Evolutionary conservation across 108 stramenopile genomes (phyloP).

Genomic region (Cyclostephanos invisitatus): DNA sequence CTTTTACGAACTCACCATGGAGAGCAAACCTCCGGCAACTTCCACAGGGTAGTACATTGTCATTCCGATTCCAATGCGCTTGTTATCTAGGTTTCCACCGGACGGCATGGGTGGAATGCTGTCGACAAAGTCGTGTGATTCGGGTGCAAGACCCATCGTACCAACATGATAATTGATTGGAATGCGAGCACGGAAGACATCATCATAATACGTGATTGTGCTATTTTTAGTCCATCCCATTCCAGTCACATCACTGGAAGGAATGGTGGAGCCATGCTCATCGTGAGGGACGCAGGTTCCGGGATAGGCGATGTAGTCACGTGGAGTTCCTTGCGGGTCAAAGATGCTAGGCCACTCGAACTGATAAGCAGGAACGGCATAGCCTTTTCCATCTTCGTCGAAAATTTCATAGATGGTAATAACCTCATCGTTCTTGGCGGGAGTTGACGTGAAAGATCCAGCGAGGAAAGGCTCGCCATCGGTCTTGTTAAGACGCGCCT

Average conservation of each 20-base stretch:
- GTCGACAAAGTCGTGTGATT: conserved; percentile 40
- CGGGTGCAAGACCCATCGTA: conserved; percentile 47
- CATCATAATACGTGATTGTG: conserved; percentile 22
- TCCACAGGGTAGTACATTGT: conserved; percentile 49
- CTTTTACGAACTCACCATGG: conserved; percentile 18
- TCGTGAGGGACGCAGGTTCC: conserved; percentile 53
- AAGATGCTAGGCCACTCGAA: conserved; percentile 49
- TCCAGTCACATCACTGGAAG: conserved; percentile 27
- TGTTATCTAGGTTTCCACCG: conserved; percentile 46
- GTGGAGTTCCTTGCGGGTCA: conserved; percentile 35
- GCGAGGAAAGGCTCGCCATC: conserved; percentile 28
- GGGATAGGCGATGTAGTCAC: conserved; percentile 53
- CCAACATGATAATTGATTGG: conserved; percentile 45
- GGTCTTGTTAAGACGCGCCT: conserved; percentile 28
- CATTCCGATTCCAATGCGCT: conserved; percentile 34
- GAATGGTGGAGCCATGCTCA: conserved; percentile 20
- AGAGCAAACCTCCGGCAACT: conserved; percentile 31
- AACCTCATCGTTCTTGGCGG: conserved; percentile 40
- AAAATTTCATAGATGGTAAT: conserved; percentile 48
- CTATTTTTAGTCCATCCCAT: conserved; percentile 24
- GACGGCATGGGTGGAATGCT: conserved; percentile 47
- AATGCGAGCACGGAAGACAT: conserved; percentile 37
- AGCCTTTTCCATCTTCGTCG: conserved; percentile 26
- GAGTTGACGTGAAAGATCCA: conserved; percentile 35
- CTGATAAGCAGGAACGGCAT: conserved; percentile 45